Base-by-base conservation (phyloP, 2,329 filamentous ascomycete species). In the Paraconiothyrium brasiliense region DNA sequence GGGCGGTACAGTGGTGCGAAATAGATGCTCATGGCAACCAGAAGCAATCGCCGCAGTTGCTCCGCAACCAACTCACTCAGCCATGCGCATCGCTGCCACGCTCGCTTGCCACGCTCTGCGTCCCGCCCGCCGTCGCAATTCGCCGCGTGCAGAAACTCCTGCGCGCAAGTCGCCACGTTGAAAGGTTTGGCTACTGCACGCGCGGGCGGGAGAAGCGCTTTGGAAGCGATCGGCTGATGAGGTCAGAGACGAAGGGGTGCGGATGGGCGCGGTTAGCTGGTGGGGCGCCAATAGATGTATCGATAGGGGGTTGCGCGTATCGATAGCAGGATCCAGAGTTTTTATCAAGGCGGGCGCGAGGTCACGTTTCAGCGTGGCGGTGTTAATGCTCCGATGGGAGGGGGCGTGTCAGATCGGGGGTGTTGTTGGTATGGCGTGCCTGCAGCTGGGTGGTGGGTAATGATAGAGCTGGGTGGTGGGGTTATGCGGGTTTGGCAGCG, bases 161-260 rank as follows among this genome's bases (percentile, higher is more conserved):
- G 20, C 20, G 20, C 20, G 20, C 20, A 20, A 20, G 20, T 20
- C 20, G 20, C 20, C 10, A 39, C 35, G 4, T 44, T 24, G 41
- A 20, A 30, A 4, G 43, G 20, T 8, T n/a, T 34, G 32, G 49
- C 49, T 52, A 52, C 49, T 52, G 49, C 49, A 52, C 34, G 49
- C 49, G 34, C 49, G 49, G 49, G 34, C 49, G 49, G 49, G 49
- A 52, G 49, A 52, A 52, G 49, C 16, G 13, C 34, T 37, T 13
- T 39, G 20, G 49, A 39, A 39, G 20, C 35, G 43, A 46, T 22
- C 39, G 39, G 39, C 39, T 41, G 16, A 41, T 41, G 39, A 41
- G 39, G 39, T 41, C 39, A 41, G 39, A 41, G 14, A 16, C n/a
- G 16, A 20, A 41, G 39, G 37, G 37, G 9, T 39, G 37, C 16